Conservation (phyloP, 1,284 basidiomycete species). For the Sphagnurus paluster region DNA sequence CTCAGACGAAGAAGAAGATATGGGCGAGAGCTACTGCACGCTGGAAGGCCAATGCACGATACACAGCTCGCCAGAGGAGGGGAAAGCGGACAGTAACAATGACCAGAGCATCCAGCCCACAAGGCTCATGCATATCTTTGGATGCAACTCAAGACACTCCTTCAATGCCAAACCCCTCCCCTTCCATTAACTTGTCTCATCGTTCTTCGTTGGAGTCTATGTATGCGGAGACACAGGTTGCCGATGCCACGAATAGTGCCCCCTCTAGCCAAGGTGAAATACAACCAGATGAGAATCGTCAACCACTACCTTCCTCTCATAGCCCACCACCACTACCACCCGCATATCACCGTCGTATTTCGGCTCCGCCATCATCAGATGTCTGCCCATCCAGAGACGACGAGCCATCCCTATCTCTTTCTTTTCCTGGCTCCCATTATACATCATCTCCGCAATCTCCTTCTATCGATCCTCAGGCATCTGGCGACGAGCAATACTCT, state of each 20-base stretch:
- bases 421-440: slow-evolving; percentile 1
- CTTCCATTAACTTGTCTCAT: slow-evolving; percentile 11
- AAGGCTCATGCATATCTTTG: slow-evolving; percentile 25
- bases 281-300: neutral
- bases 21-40: slow-evolving; percentile 63
- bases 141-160: slow-evolving; percentile 10
- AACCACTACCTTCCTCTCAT: slow-evolving; percentile 3
- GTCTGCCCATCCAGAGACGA: neutral
- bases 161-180: slow-evolving; percentile 3
- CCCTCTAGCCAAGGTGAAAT: slow-evolving; percentile 2
- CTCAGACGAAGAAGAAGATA: slow-evolving; percentile 50
- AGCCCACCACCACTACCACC: slow-evolving; percentile 20
- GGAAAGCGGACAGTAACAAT: slow-evolving; percentile 32
- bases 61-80: slow-evolving; percentile 55
- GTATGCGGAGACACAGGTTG: slow-evolving; percentile 2
- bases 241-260: neutral
- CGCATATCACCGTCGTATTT: slow-evolving; percentile 35
- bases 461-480: slow-evolving; percentile 5
- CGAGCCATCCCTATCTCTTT: slow-evolving; percentile 1
- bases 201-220: slow-evolving; percentile 19
- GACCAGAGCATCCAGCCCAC: slow-evolving; percentile 23
- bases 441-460: neutral
- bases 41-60: slow-evolving; percentile 62
- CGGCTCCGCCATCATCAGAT: slow-evolving; percentile 20
- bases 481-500: neutral